A percentile compares a stretch with the other conserved stretches of the same genome.
Conservation (phyloP, 345 rosid species). For the Syzygium oleosum region DNA sequence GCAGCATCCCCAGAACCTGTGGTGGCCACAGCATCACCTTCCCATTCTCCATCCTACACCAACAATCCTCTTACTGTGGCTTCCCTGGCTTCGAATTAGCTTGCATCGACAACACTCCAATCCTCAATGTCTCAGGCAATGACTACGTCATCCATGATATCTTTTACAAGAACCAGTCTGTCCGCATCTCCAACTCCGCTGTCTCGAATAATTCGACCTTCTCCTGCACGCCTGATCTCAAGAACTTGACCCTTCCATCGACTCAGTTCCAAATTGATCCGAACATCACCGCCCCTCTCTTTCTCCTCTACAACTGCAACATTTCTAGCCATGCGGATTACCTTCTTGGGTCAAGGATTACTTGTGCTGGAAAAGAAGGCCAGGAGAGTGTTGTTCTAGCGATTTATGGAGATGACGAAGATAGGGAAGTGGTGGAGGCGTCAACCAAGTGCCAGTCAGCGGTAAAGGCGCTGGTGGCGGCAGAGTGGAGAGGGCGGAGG, state of each 20-base stretch:
- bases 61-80: constrained; percentile 24
- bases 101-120: constrained; percentile 15
- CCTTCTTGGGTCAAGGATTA: background rate
- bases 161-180: constrained; percentile 11
- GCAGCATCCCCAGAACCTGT: constrained; percentile 12
- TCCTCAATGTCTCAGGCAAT: constrained; percentile 9
- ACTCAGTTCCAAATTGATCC: background rate
- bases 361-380: background rate
- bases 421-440: constrained; percentile 4
- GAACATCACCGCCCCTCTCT: background rate
- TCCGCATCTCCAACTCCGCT: constrained; percentile 22
- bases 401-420: constrained; percentile 4
- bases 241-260: constrained; percentile 11
- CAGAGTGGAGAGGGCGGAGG: background rate
- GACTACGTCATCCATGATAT: constrained; percentile 14
- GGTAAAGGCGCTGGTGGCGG: constrained; percentile 23
- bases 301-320: constrained; percentile 10
- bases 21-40: constrained; percentile 16
- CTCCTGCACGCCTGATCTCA: constrained; percentile 4
- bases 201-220: background rate
- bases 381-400: background rate
- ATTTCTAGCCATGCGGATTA: background rate
- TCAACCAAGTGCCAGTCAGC: background rate
- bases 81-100: constrained; percentile 33
- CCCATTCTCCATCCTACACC: constrained; percentile 20